Evolutionary conservation across 768 basidiomycete genomes (phyloP).

Genomic region (Lactarius sp.): DNA sequence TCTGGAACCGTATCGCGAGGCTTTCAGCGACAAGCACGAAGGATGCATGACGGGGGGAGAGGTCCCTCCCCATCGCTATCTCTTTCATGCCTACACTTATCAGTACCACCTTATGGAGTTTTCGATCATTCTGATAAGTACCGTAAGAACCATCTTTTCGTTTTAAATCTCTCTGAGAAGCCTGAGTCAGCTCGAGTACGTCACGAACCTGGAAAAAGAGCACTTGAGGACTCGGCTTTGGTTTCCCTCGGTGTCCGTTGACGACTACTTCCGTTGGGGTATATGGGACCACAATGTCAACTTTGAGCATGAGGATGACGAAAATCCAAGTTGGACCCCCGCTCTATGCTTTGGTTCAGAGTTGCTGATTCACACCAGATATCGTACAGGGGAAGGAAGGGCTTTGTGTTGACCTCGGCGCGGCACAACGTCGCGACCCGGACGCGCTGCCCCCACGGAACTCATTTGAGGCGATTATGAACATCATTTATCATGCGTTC

Average conservation of each 20-base stretch:
- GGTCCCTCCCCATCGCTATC: conserved; percentile 57
- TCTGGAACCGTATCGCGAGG: conserved; percentile 55
- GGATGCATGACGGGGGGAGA: conserved; percentile 32
- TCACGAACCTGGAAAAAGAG: conserved; percentile 50
- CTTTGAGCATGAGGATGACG: conserved; percentile 52
- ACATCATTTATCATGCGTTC: conserved; percentile 39
- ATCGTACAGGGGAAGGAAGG: conserved; percentile 51
- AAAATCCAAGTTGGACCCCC: conserved; percentile 50
- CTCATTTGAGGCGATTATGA: conserved; percentile 47
- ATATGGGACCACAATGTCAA: conserved; percentile 44
- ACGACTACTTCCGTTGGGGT: conserved; percentile 39
- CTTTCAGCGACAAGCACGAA: conserved; percentile 40
- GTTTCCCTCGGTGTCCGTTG: conserved; percentile 44
- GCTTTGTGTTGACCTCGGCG: conserved; percentile 47
- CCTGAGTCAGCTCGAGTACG: conserved; percentile 50
- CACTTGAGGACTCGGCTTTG: conserved; percentile 45
- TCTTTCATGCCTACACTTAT: conserved; percentile 73
- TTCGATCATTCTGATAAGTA: conserved; percentile 30
- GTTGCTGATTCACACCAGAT: conserved; percentile 33
- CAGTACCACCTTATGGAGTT: conserved; percentile 50
- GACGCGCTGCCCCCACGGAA: conserved; percentile 71
- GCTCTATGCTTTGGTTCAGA: background rate
- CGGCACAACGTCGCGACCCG: conserved; percentile 57
- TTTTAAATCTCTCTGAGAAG: background rate
- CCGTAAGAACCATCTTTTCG: conserved; percentile 32